Evolutionary conservation across 306 rosid species (phyloP).

Genomic region (Ziziphus jujuba): DNA sequence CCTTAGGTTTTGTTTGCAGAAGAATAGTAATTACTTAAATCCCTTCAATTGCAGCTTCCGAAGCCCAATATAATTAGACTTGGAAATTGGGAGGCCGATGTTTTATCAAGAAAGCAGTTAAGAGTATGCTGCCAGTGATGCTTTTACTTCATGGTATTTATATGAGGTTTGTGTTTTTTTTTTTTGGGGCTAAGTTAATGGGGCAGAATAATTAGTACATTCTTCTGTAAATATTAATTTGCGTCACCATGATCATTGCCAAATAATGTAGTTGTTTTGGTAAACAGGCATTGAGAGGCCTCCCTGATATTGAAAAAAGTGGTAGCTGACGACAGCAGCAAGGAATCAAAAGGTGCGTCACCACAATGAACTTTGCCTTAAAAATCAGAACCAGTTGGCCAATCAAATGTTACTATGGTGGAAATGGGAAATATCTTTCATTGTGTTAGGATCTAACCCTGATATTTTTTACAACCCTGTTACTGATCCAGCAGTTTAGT

Average conservation of each 20-base stretch:
- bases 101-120: slow-evolving; percentile 65
- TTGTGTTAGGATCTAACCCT: too few relatives aligned
- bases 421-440: slow-evolving; percentile 24
- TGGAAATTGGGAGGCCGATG: slow-evolving; percentile 80
- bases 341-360: slow-evolving; percentile 20
- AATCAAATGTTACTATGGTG: too few relatives aligned
- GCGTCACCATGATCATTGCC: slow-evolving; percentile 14
- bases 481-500: too few relatives aligned
- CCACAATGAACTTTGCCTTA: slow-evolving; percentile 22
- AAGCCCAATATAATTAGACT: slow-evolving; percentile 60
- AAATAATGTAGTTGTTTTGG: slow-evolving; percentile 10
- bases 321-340: slow-evolving; percentile 7
- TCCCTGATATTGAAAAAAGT: slow-evolving; percentile 44
- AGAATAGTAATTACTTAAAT: not conserved
- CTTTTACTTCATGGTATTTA: slow-evolving; percentile 80
- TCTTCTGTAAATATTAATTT: not conserved
- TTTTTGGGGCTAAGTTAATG: too few relatives aligned
- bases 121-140: slow-evolving; percentile 90
- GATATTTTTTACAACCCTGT: too few relatives aligned
- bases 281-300: slow-evolving; percentile 55
- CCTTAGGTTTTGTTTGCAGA: not conserved
- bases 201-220: not conserved
- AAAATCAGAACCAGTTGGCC: not conserved
- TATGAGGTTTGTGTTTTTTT: too few relatives aligned
- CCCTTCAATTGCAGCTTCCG: slow-evolving; percentile 50